Base-by-base conservation (phyloP, 2,329 filamentous ascomycete species). In the Thermoascus crustaceus region DNA sequence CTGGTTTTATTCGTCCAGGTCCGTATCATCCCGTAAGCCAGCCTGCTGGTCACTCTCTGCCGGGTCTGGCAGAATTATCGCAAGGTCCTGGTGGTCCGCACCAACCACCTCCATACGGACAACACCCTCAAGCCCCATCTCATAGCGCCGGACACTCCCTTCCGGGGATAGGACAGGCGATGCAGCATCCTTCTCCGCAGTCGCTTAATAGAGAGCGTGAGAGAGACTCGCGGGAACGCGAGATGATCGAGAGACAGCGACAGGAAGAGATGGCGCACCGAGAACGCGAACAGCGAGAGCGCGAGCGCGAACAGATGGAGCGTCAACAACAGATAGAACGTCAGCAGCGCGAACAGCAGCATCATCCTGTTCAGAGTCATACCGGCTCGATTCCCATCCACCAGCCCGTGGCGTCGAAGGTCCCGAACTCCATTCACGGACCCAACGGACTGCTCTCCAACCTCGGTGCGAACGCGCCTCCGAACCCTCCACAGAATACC, bases 351-450 rank as follows among this genome's bases (percentile, higher is more conserved):
- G 36, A 44, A 23, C 74, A 77, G 34, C 81, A 80, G 48, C 73
- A 76, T 33, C 75, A 83, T 41, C 78, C 82, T 17, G 86, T 91
- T 54, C 88, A 95, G 60, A 91, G 82, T 63, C 88, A 85, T 54
- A 80, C 85, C 24, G 85, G 82, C 38, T 86, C 88, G 2, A 85
- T 94, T 36, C 86, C 88, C 36, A 81, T 96, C 50, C 89, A 96
- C 62, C 89, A 96, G 60, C 89, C 89, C 4, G 87, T 95, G 40
- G 89, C 89, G 43, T 78, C 87, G 55, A 71, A 88, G 62, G 70
- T 86, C 43, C 66, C 82, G 38, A 82, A 80, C 44, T 82, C 85
- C 34, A 93, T 95, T 38, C 89, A 94, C 57, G 93, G 87, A 30
- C 89, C 89, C 1, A 89, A 91, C 47, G 89, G 89, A 6, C 72